Percentiles rank a stretch among this genome's conserved stretches.
phyloP scores from a whole-genome alignment of 371 early-diverging fungal genomes.

The Encephalitozoon hellem region DNA sequence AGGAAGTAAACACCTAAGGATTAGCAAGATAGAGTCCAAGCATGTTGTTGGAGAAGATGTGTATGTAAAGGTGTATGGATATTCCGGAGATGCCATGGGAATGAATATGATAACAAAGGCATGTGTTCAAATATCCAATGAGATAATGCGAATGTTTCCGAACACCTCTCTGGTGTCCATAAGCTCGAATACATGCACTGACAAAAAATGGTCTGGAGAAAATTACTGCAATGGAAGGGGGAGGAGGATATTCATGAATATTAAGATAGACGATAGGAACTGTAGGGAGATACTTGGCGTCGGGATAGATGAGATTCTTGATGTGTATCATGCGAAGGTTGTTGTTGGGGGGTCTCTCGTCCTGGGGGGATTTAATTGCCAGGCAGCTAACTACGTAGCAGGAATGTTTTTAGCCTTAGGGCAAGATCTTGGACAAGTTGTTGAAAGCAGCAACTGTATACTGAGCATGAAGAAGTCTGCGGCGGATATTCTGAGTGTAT shows the following conservation, averaged over 20 bases:
- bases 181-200: conserved; percentile 85
- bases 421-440: conserved; percentile 89
- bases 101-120: conserved; percentile 98
- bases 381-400: conserved; percentile 83
- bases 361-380: conserved; percentile 88
- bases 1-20: conserved; percentile 27
- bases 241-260: conserved; percentile 29
- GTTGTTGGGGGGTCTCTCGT: conserved; percentile 77
- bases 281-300: conserved; percentile 19
- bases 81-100: conserved; percentile 93
- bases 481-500: conserved; percentile 68
- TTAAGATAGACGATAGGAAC: conserved; percentile 12
- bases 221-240: conserved; percentile 93
- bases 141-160: conserved; percentile 3
- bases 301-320: conserved; percentile 5
- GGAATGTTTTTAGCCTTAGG: conserved; percentile 85
- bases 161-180: conserved; percentile 63
- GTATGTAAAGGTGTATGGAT: conserved; percentile 63
- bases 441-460: conserved; percentile 82
- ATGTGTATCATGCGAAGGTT: conserved; percentile 36
- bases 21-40: conserved; percentile 22
- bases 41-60: conserved; percentile 19
- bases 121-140: conserved; percentile 64
- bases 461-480: conserved; percentile 78
- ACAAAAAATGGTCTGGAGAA: conserved; percentile 87